Conservation (phyloP, 805 yeast genomes). For the Saccharomyces cerevisiae region DNA sequence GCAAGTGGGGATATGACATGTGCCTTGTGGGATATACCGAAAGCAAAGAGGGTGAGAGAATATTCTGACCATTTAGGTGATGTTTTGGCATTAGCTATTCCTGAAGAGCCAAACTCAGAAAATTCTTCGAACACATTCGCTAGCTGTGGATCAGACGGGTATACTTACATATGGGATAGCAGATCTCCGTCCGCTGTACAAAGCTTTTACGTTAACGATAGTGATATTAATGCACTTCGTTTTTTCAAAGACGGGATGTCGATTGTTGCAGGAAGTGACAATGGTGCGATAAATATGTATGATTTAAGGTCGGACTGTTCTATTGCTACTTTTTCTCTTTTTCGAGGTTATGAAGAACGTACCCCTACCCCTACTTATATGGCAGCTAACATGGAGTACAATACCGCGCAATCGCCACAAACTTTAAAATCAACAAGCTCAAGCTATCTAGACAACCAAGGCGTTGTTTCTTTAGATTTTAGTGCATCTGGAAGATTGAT, state of each 20-base stretch:
- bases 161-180: conserved; percentile 58
- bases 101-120: conserved; percentile 16
- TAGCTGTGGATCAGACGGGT: conserved; percentile 63
- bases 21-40: conserved; percentile 68
- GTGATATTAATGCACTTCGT: conserved; percentile 56
- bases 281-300: conserved; percentile 58
- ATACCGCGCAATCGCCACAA: conserved; percentile 13
- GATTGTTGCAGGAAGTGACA: conserved; percentile 72
- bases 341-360: conserved; percentile 10
- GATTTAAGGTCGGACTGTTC: conserved; percentile 75
- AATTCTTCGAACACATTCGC: conserved; percentile 35
- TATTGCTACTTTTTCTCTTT: conserved; percentile 40
- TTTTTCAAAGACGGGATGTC: conserved; percentile 66
- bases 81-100: conserved; percentile 43
- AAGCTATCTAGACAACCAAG: conserved; percentile 46
- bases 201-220: conserved; percentile 45
- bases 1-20: conserved; percentile 80
- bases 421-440: conserved; percentile 13
- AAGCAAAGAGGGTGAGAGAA: conserved; percentile 44
- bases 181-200: conserved; percentile 43
- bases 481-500: conserved; percentile 67
- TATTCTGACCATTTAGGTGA: conserved; percentile 68
- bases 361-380: conserved; percentile 13
- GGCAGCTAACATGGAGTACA: conserved; percentile 20
- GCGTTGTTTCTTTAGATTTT: conserved; percentile 64